phyloP scores from a whole-genome alignment of 306 rosid genomes.

The Lathyrus aphaca region DNA sequence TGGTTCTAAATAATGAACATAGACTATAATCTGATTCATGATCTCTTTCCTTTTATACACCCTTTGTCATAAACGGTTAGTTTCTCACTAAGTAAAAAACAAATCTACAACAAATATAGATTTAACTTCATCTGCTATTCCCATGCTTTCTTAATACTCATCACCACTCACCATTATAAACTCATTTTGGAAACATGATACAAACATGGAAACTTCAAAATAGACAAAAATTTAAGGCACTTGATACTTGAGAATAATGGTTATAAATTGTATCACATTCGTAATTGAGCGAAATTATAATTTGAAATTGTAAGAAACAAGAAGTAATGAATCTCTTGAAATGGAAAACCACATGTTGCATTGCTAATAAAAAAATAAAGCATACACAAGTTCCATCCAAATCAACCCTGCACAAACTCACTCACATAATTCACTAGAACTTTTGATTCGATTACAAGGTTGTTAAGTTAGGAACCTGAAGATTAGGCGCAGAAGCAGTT shows the following conservation, averaged over 20 bases:
- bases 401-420: neutral
- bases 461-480: neutral
- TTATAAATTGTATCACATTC: neutral
- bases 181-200: neutral
- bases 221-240: neutral
- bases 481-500: neutral
- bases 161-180: neutral
- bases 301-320: neutral
- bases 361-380: neutral
- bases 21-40: neutral
- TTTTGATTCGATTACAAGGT: neutral
- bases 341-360: neutral
- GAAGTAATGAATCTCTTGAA: neutral
- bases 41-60: constrained; percentile 1
- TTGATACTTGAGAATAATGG: neutral
- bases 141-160: neutral
- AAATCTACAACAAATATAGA: neutral
- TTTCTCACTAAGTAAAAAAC: neutral
- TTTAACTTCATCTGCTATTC: neutral
- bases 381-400: neutral
- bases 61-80: neutral
- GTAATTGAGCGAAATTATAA: neutral
- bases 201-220: neutral
- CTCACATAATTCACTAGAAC: neutral
- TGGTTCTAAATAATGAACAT: no score